phyloP scores from a whole-genome alignment of 345 rosid genomes.

The Noccaea caerulescens region DNA sequence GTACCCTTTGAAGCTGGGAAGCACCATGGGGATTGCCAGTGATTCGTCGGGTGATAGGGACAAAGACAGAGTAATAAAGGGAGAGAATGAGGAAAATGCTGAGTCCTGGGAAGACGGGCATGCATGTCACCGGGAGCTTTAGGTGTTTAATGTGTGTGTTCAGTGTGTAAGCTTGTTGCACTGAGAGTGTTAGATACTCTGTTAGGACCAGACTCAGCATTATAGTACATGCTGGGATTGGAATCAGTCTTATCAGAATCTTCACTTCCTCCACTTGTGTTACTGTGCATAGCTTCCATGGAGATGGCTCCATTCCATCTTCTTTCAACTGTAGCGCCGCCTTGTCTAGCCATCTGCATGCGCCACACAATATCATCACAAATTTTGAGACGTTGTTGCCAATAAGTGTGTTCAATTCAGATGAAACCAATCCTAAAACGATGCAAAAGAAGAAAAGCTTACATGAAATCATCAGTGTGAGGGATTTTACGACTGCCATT shows the following conservation, averaged over 20 bases:
- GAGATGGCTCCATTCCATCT: slow-evolving; percentile 67
- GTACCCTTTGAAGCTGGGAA: slow-evolving; percentile 88
- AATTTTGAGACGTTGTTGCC: neutral
- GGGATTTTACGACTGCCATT: slow-evolving; percentile 82
- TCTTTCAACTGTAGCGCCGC: slow-evolving; percentile 83
- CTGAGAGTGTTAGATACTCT: slow-evolving; percentile 82
- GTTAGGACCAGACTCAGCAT: slow-evolving; percentile 69
- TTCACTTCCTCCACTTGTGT: slow-evolving; percentile 97
- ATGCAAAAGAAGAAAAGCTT: neutral
- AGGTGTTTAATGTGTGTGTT: slow-evolving; percentile 71
- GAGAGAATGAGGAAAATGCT: slow-evolving; percentile 75
- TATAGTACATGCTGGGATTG: slow-evolving; percentile 77
- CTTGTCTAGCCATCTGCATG: slow-evolving; percentile 84
- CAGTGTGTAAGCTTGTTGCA: slow-evolving; percentile 85
- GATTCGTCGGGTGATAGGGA: slow-evolving; percentile 68
- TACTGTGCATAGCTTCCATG: slow-evolving; percentile 90
- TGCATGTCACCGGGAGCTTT: slow-evolving; percentile 86
- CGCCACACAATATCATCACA: slow-evolving; percentile 4
- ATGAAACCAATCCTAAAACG: neutral
- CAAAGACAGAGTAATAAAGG: slow-evolving; percentile 72
- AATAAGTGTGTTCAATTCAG: neutral
- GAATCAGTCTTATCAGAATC: slow-evolving; percentile 73
- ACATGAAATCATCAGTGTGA: slow-evolving; percentile 76
- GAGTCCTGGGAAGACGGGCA: slow-evolving; percentile 95
- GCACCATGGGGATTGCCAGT: slow-evolving; percentile 93